These are phyloP conservation scores for Mallotus repandus DNA, from an alignment of 441 rosid genomes.

Conservation along the genomic window DNA sequence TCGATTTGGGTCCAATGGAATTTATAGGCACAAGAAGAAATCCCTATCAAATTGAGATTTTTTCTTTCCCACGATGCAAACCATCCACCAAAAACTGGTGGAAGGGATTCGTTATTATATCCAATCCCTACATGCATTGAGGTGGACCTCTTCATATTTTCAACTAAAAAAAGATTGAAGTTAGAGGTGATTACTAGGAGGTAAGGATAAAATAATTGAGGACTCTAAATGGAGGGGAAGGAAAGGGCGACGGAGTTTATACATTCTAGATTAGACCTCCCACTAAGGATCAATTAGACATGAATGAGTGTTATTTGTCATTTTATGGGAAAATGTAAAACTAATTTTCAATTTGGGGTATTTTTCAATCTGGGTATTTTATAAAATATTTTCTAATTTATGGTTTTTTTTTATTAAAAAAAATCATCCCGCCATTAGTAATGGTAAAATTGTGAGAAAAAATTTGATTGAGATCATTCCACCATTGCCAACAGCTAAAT, in stretches of 20 bases:
- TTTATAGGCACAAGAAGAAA: too few species aligned
- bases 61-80: neutral
- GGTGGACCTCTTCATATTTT: neutral
- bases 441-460: too few species aligned
- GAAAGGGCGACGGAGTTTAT: neutral
- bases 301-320: too few species aligned
- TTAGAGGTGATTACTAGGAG: neutral
- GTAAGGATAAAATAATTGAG: neutral
- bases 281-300: neutral
- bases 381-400: too few species aligned
- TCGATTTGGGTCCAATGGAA: too few species aligned
- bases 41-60: neutral
- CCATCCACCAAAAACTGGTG: neutral
- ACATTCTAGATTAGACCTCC: slow-evolving; percentile 4
- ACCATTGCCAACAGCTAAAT: too few species aligned
- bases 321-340: too few species aligned
- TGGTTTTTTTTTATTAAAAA: too few species aligned
- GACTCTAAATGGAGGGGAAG: neutral
- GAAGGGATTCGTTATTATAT: neutral
- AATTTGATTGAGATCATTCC: too few species aligned
- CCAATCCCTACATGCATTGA: neutral
- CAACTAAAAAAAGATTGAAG: neutral
- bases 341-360: too few species aligned
- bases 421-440: too few species aligned
- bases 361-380: too few species aligned